Conservation (phyloP, 1,284 basidiomycete genomes). For the Malassezia arunalokei region DNA sequence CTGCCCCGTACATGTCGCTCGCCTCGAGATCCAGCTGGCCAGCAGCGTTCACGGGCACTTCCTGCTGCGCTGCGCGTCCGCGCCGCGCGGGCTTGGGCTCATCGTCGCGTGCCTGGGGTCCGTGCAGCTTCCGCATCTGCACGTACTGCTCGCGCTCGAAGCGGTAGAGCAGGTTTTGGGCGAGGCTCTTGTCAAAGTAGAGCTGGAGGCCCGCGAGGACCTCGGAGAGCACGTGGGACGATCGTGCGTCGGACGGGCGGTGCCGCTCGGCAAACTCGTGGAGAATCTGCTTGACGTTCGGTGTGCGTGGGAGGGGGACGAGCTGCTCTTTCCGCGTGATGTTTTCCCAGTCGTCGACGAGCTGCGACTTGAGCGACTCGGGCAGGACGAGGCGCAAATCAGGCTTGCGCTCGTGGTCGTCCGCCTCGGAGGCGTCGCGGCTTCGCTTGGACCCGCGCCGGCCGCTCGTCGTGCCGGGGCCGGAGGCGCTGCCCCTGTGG, state of each 20-base stretch:
- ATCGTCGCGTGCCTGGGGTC: conserved; percentile 47
- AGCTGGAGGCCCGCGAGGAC: conserved; percentile 76
- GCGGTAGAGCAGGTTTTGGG: conserved; percentile 79
- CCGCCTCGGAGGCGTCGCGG: conserved; percentile 45
- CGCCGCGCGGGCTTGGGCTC: conserved; percentile 18
- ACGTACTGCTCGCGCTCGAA: conserved; percentile 89
- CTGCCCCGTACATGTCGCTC: conserved; percentile 83
- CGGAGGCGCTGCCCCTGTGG: neutral
- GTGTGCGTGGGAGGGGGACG: conserved; percentile 69
- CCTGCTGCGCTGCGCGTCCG: neutral
- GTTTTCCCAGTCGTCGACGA: conserved; percentile 97
- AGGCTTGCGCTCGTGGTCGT: conserved; percentile 57
- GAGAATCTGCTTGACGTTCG: conserved; percentile 67
- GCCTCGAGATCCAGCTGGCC: conserved; percentile 56
- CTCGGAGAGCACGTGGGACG: conserved; percentile 56
- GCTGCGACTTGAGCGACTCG: conserved; percentile 69
- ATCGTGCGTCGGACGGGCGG: conserved; percentile 31
- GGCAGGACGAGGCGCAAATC: conserved; percentile 86
- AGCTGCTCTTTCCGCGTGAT: conserved; percentile 88
- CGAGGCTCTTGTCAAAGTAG: conserved; percentile 85
- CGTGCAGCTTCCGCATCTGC: conserved; percentile 63
- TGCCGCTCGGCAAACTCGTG: conserved; percentile 55
- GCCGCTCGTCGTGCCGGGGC: conserved; percentile 22
- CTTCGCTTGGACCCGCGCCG: conserved; percentile 16
- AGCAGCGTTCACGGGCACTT: neutral